Conservation (phyloP, 805 yeast species). For the Middelhovenomyces tepae region DNA sequence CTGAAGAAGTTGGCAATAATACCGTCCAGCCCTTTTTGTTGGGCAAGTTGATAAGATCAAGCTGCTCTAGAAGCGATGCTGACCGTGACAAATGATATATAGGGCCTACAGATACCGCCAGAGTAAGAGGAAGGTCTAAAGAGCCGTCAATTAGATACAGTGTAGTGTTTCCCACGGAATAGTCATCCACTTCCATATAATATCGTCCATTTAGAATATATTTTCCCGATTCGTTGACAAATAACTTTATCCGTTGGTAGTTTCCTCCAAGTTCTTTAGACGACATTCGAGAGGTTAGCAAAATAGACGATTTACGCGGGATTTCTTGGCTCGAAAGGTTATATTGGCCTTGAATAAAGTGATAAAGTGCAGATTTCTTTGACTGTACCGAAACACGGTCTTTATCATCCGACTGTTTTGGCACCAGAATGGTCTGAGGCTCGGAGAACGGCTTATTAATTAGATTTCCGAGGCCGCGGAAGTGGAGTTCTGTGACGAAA, state of each 20-base stretch:
- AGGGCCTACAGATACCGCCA: conserved; percentile 59
- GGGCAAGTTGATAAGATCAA: conserved; percentile 43
- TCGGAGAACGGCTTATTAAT: conserved; percentile 41
- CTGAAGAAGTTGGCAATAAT: conserved; percentile 65
- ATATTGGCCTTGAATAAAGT: conserved; percentile 45
- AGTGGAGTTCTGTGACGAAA: conserved; percentile 61
- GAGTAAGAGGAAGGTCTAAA: conserved; percentile 51
- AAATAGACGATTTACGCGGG: conserved; percentile 6
- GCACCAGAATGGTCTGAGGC: conserved; percentile 57
- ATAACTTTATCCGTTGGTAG: conserved; percentile 53
- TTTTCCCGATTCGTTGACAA: conserved; percentile 26
- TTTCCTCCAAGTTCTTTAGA: conserved; percentile 48
- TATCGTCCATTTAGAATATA: conserved; percentile 44
- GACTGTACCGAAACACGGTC: conserved; percentile 1
- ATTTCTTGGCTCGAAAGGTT: conserved; percentile 20
- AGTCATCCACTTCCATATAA: conserved; percentile 36
- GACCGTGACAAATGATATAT: conserved; percentile 57
- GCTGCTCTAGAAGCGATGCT: conserved; percentile 44
- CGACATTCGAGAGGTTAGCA: conserved; percentile 27
- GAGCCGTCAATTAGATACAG: conserved; percentile 59
- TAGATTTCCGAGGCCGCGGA: conserved; percentile 46
- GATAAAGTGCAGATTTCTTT: conserved; percentile 44
- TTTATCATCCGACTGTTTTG: conserved; percentile 17
- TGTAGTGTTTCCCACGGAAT: conserved; percentile 51
- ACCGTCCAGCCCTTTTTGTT: conserved; percentile 64